Base-by-base conservation (phyloP, 768 basidiomycete genomes). In the Boletus tylopilopsis region DNA sequence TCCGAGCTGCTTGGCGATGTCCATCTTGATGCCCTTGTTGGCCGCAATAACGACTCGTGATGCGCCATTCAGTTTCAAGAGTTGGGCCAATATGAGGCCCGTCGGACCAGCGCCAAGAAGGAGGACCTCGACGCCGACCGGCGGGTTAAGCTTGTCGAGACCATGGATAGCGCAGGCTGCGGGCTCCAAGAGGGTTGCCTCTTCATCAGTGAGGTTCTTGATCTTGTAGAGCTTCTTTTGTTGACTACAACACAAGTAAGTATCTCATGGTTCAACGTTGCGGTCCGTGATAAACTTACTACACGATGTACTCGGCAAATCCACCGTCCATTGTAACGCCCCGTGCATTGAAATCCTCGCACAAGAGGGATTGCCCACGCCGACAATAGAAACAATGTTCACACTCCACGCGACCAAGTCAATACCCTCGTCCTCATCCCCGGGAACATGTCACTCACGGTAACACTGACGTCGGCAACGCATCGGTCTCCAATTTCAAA, bases 141-240 rank as follows among this genome's bases (percentile, higher is more conserved):
- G 81, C 2, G 89, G 84, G 49, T 74, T 79, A 49, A 95, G 80
- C 67, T 91, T 90, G 70, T 95, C 92, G 53, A 94, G 82, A 6
- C 92, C 92, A 65, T 95, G 92, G 43, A 95, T 81, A 27, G 93
- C 93, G 57, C 92, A 95, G 6, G 92, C 85, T 4, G 90, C 89
- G 34, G 93, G 93, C 63, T 94, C 92, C 30, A 94, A 76, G 18
- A 95, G 80, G 3, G 90, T 92, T 1, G 91, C 82, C 55, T 94
- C 91, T 59, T 90, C 87, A 62, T 94, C 90, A 8, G 81, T 81
- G 45, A 94, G 77, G 70, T 94, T 94, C 56, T 91, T 72, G 58
- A 94, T 84, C 70, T 90, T 90, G 77, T 90, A 94, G 18, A 90
- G 73, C 61, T 92, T 93, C 65, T 83, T 77, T 52, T 86, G 76